These are phyloP conservation scores for Zancudomyces culisetae DNA, from an alignment of 371 early-diverging fungal species.

Conservation along the genomic window DNA sequence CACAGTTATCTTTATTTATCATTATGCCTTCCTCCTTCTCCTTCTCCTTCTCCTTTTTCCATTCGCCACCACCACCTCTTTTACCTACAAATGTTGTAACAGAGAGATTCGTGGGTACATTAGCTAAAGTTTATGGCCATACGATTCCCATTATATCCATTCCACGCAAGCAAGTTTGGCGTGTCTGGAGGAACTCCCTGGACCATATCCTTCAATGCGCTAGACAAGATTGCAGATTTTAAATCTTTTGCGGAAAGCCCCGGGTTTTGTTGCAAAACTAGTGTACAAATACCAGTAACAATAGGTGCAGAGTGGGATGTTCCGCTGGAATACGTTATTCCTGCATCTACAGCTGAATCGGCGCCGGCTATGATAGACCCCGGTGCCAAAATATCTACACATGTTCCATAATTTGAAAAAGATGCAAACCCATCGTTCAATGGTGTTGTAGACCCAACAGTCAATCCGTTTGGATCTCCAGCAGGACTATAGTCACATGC, in stretches of 20 bases:
- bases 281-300: conserved; percentile 87
- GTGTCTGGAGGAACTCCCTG: conserved; percentile 40
- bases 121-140: no score
- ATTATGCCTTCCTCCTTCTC: no score
- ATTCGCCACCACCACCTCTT: no score
- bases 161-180: conserved; percentile 42
- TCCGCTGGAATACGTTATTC: conserved; percentile 62
- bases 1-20: no score
- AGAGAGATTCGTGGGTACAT: no score
- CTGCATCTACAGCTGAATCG: not conserved
- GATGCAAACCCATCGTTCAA: not conserved
- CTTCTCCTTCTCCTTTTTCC: no score
- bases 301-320: conserved; percentile 99
- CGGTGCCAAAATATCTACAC: conserved; percentile 2
- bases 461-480: not conserved
- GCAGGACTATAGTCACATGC: conserved; percentile 1
- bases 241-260: conserved; percentile 55
- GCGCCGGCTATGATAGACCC: not conserved
- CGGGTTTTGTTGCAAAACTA: conserved; percentile 33
- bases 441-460: not conserved
- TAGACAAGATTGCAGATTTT: conserved; percentile 47
- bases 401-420: not conserved
- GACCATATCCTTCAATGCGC: conserved; percentile 44
- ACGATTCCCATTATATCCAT: no score
- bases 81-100: no score